Evolutionary conservation across 768 basidiomycete species (phyloP), one percentile per base, ranked within the genome.

Genomic region (Suillus lakei): DNA sequence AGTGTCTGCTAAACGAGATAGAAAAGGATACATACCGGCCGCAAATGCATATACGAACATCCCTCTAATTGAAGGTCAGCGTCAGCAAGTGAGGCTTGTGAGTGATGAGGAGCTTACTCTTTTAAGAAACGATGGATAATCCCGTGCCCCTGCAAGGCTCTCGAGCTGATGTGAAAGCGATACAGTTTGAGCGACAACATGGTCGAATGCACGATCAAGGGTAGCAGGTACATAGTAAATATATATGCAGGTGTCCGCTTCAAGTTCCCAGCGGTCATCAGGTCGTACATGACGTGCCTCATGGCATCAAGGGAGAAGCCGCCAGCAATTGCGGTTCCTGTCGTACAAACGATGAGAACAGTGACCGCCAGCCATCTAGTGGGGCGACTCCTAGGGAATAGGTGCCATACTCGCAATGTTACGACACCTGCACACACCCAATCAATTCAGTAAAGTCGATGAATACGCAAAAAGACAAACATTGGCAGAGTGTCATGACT

Each of bases 11-110:
- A 18, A 26, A 15, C 34, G 34, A 15, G 1, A n/a, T n/a, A n/a
- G n/a, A n/a, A n/a, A 34, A 9, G 23, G 7, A 3, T 13, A 23
- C 41, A n/a, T n/a, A 71, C 72, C 70, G 26, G 65, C 43, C 6
- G 66, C 67, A 39, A 65, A 72, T n/a, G 61, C 66, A 36, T 71
- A 73, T 63, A 73, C 67, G 18, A 64, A 10, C 66, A 73, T 73
- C 43, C 72, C 72, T 51, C 72, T 73, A 62, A 36, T 39, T 18
- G 51, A 4, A 38, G 23, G 38, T 32, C n/a, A 38, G 13, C 16
- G n/a, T 34, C 30, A 53, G 61, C 18, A 23, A 3, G 21, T n/a
- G n/a, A n/a, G n/a, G n/a, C n/a, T n/a, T 39, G 23, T 56, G 12
- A 21, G 23, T 5, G 4, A 56, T 39, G 13, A 50, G 13, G 18